Conservation (phyloP, 345 rosid species). For the Theobroma cacao region DNA sequence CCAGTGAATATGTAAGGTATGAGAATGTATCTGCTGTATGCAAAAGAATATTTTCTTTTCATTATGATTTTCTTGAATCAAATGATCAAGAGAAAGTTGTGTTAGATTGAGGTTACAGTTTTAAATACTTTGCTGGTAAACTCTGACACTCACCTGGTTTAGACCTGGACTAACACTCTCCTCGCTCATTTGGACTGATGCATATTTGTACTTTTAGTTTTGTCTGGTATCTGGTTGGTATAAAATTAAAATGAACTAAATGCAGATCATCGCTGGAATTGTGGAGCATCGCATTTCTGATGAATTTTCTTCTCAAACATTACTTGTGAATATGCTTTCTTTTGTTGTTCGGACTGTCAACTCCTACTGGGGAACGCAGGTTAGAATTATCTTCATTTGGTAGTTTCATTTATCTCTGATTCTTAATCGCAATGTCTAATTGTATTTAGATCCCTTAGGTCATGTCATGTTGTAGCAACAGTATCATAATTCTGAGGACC, state of each 20-base stretch:
- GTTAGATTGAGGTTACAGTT: not conserved
- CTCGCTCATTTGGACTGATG: not conserved
- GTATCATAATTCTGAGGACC: not conserved
- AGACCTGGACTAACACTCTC: not conserved
- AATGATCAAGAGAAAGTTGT: not conserved
- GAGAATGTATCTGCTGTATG: not conserved
- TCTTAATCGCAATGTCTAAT: not conserved
- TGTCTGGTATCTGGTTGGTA: not conserved
- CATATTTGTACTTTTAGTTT: not conserved
- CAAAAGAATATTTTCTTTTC: not conserved
- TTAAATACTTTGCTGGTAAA: not conserved
- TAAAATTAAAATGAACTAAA: constrained; percentile 9
- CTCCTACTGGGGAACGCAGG: constrained; percentile 98
- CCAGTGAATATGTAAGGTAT: not conserved
- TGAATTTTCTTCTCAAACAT: constrained; percentile 64
- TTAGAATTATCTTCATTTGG: constrained; percentile 29
- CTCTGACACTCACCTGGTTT: not conserved
- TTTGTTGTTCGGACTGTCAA: constrained; percentile 78
- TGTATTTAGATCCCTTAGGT: not conserved
- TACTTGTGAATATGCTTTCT: constrained; percentile 81
- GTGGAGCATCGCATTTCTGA: constrained; percentile 88
- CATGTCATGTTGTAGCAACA: not conserved
- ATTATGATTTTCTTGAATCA: not conserved
- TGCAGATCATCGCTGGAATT: constrained; percentile 90
- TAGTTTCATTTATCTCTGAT: constrained; percentile 5